Conservation (phyloP, 2,329 filamentous ascomycete species). For the Scortechinia acanthostroma region DNA sequence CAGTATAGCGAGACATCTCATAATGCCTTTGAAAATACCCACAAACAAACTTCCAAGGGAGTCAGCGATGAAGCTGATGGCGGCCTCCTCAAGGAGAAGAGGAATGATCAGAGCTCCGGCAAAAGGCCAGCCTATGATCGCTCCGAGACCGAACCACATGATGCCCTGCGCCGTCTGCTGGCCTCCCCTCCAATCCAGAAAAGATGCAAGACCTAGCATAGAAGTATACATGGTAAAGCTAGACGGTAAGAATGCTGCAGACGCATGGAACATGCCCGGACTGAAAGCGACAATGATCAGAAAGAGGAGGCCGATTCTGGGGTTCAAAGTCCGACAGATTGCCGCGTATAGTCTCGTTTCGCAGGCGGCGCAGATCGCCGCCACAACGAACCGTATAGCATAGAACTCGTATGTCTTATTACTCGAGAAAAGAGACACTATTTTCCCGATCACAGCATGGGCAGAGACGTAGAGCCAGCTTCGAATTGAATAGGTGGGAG, state of each 20-base stretch:
- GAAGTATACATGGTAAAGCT: constrained; percentile 94
- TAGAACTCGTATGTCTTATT: constrained; percentile 71
- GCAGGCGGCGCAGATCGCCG: constrained; percentile 70
- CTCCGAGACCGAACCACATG: constrained; percentile 82
- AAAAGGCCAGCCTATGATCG: constrained; percentile 90
- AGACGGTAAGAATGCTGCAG: constrained; percentile 79
- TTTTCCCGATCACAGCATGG: constrained; percentile 67
- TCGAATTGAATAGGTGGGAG: constrained; percentile 85
- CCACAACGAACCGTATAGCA: constrained; percentile 70
- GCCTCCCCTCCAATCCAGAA: constrained; percentile 81
- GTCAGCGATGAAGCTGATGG: constrained; percentile 48
- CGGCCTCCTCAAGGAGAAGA: constrained; percentile 71
- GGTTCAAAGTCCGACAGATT: constrained; percentile 70
- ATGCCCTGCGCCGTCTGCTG: constrained; percentile 77
- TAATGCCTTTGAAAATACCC: constrained; percentile 59
- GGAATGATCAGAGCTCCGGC: constrained; percentile 74
- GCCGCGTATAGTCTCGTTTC: constrained; percentile 77
- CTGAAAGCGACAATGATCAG: constrained; percentile 70
- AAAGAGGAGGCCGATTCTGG: constrained; percentile 79
- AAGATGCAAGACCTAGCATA: constrained; percentile 78
- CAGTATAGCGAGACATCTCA: constrained; percentile 61
- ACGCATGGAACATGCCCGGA: constrained; percentile 89
- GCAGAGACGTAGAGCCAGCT: constrained; percentile 86
- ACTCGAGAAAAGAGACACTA: constrained; percentile 56
- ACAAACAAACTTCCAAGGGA: constrained; percentile 50